A percentile compares a stretch with the other conserved stretches of the same genome.
Evolutionary conservation across 179 eudicot species (phyloP).

Genomic region (Vitellaria paradoxa): DNA sequence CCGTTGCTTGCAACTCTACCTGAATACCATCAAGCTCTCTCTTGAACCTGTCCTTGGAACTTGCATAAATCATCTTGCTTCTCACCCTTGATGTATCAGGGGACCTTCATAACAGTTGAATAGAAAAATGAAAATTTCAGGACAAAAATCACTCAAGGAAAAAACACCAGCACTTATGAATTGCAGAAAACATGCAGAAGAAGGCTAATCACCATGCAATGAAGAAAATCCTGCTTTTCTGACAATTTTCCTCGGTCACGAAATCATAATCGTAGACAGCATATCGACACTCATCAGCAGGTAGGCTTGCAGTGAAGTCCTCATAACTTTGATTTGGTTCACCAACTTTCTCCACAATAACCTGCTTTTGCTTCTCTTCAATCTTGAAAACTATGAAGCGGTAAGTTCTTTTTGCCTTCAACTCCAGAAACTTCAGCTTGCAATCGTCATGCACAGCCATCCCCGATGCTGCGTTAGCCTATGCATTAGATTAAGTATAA

Average conservation of each 20-base stretch:
- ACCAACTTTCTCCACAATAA: conserved; percentile 25
- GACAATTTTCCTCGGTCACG: conserved; percentile 18
- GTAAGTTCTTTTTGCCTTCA: conserved; percentile 23
- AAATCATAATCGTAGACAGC: conserved; percentile 23
- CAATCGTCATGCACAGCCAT: conserved; percentile 29
- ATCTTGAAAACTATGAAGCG: conserved; percentile 20
- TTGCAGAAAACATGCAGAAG: background rate
- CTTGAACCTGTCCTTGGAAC: conserved; percentile 35
- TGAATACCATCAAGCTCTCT: conserved; percentile 34
- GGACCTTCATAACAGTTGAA: conserved; percentile 22
- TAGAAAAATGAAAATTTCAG: background rate
- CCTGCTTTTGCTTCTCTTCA: conserved; percentile 19
- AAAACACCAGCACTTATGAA: background rate
- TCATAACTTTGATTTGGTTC: conserved; percentile 25
- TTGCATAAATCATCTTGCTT: conserved; percentile 29
- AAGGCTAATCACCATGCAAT: conserved; percentile 18
- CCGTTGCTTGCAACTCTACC: conserved; percentile 33
- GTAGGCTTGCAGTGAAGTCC: conserved; percentile 22
- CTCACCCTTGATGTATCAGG: conserved; percentile 35
- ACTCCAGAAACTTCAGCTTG: conserved; percentile 20
- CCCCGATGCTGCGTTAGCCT: conserved; percentile 19
- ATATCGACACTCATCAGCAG: conserved; percentile 26
- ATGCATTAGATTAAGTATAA: background rate
- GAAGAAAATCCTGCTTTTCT: conserved; percentile 23
- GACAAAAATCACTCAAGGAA: background rate